Percentiles rank a stretch among this genome's conserved stretches.
phyloP scores from a whole-genome alignment of 768 basidiomycete genomes.

The Chalciporus piperatus region DNA sequence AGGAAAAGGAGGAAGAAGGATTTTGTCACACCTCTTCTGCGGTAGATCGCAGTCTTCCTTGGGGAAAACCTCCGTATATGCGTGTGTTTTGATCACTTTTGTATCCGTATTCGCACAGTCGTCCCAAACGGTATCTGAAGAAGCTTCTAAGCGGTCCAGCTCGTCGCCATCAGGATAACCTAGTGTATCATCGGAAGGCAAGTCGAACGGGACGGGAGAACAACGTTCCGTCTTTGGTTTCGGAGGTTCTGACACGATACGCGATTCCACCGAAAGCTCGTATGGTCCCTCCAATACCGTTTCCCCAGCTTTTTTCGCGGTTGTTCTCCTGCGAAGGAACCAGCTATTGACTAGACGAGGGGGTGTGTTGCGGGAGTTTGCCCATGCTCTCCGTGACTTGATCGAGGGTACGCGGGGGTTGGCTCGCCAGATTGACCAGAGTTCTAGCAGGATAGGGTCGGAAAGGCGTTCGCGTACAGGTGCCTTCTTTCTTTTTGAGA shows the following conservation, averaged over 20 bases:
- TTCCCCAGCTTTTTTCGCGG: constrained; percentile 23
- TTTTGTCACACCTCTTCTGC: constrained; percentile 16
- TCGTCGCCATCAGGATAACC: constrained; percentile 7
- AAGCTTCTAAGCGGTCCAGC: constrained; percentile 12
- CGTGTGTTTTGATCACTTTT: neutral
- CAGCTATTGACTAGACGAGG: constrained; percentile 22
- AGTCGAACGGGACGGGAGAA: constrained; percentile 5
- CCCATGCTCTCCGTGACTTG: constrained; percentile 27
- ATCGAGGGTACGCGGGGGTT: constrained; percentile 30
- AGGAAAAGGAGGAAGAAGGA: constrained; percentile 3
- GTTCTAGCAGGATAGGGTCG: constrained; percentile 17
- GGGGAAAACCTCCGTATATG: constrained; percentile 14
- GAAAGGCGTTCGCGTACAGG: neutral
- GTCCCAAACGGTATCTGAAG: constrained; percentile 23
- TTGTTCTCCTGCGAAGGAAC: constrained; percentile 24
- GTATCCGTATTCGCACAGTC: neutral
- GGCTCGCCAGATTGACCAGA: constrained; percentile 29
- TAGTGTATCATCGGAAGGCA: constrained; percentile 25
- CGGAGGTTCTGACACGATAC: neutral
- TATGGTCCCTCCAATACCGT: constrained; percentile 19
- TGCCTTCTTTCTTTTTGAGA: neutral
- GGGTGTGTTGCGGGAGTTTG: constrained; percentile 18
- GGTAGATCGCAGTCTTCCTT: neutral
- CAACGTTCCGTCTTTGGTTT: constrained; percentile 7
- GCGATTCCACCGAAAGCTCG: constrained; percentile 15